Percentiles rank a stretch among this genome's conserved stretches.
Evolutionary conservation across 805 yeast genomes (phyloP).

Genomic region (Lachancea meyersii): DNA sequence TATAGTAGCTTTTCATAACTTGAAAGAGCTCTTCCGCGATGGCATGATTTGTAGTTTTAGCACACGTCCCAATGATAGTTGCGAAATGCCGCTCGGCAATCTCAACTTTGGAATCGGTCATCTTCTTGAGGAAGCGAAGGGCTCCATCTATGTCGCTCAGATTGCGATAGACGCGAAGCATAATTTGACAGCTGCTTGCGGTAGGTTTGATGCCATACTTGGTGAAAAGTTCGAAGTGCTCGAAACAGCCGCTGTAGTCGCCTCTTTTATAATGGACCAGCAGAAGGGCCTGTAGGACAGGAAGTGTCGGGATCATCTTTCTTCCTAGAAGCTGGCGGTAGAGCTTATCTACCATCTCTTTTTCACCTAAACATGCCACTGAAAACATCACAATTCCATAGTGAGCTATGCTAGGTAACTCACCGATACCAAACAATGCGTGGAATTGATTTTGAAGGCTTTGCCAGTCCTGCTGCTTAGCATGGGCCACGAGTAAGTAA

Average conservation of each 20-base stretch:
- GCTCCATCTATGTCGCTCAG: conserved; percentile 29
- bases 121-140: conserved; percentile 25
- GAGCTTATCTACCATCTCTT: conserved; percentile 42
- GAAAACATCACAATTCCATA: conserved; percentile 58
- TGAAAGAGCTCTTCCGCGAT: conserved; percentile 30
- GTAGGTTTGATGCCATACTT: conserved; percentile 27
- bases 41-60: conserved; percentile 21
- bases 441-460: conserved; percentile 52
- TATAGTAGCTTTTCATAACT: conserved; percentile 27
- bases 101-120: conserved; percentile 20
- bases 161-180: conserved; percentile 26
- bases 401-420: conserved; percentile 47
- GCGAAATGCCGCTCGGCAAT: conserved; percentile 26
- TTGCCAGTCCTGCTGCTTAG: conserved; percentile 45
- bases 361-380: conserved; percentile 46
- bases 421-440: conserved; percentile 46
- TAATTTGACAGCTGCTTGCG: conserved; percentile 21
- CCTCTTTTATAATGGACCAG: conserved; percentile 23
- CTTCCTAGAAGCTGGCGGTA: conserved; percentile 43
- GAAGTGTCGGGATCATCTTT: conserved; percentile 41
- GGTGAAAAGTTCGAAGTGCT: conserved; percentile 28
- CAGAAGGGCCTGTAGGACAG: conserved; percentile 27
- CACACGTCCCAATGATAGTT: conserved; percentile 23
- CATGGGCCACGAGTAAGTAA: conserved; percentile 42
- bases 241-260: conserved; percentile 22